These are phyloP conservation scores for Arabidopsis lyrata DNA, from an alignment of 441 rosid species.

Conservation along the genomic window DNA sequence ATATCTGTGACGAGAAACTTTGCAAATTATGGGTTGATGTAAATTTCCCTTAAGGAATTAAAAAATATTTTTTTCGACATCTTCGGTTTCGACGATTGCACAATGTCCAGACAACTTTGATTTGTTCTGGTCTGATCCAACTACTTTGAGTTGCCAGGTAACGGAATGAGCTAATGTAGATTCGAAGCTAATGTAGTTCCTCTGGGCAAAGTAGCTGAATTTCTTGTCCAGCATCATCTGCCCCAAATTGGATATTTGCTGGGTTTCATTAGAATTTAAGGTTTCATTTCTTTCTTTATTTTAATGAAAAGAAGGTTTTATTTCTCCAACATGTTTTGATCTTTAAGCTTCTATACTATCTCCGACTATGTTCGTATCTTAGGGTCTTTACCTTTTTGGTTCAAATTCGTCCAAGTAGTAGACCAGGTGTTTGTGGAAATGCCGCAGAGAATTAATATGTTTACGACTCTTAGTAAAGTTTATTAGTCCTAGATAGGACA, in stretches of 20 bases:
- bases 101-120: no score
- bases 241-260: slow-evolving; percentile 13
- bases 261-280: slow-evolving; percentile 22
- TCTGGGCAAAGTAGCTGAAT: slow-evolving; percentile 16
- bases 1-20: no score
- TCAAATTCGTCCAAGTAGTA: neutral
- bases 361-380: neutral
- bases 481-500: neutral
- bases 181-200: neutral
- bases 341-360: neutral
- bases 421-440: slow-evolving; percentile 40
- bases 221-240: slow-evolving; percentile 12
- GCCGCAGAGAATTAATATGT: slow-evolving; percentile 18
- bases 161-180: no score
- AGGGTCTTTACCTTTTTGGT: neutral
- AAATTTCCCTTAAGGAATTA: no score
- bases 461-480: slow-evolving; percentile 3
- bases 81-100: no score
- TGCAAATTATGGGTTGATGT: no score
- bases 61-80: no score
- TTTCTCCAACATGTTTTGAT: neutral
- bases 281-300: neutral
- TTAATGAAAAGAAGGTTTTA: no score
- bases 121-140: no score
- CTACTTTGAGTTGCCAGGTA: no score